Evolutionary conservation across 257 asterid species (phyloP).

Genomic region (Penstemon eatonii): DNA sequence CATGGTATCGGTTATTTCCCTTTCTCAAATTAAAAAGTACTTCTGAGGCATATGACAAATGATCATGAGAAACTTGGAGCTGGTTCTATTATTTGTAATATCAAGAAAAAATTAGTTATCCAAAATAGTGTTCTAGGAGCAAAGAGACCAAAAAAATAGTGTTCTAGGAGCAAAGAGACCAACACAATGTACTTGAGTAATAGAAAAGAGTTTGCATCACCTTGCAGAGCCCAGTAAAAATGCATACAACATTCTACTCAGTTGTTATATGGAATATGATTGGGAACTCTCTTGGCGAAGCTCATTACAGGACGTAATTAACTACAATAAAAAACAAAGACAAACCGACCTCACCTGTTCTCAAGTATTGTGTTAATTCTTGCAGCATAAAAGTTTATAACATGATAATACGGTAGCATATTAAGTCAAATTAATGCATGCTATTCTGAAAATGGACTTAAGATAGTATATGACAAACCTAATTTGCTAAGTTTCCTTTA

Average conservation of each 20-base stretch:
- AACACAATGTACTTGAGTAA: background rate
- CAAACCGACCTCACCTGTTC: constrained; percentile 3
- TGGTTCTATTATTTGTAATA: background rate
- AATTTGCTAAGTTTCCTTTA: background rate
- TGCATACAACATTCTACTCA: no score
- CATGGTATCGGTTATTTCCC: background rate
- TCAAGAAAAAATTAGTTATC: background rate
- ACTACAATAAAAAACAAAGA: background rate
- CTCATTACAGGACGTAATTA: background rate
- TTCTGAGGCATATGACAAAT: no score
- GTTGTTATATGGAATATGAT: no score
- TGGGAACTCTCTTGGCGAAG: no score
- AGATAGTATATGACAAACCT: constrained; percentile 5
- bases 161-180: constrained; percentile 22
- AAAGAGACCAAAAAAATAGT: constrained; percentile 4
- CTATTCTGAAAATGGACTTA: background rate
- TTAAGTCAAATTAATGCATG: background rate
- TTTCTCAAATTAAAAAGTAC: background rate
- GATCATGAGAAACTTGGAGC: background rate
- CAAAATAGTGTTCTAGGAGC: constrained; percentile 18
- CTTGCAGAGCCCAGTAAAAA: no score
- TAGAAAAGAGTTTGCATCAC: no score
- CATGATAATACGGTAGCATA: background rate
- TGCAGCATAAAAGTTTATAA: background rate
- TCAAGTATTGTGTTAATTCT: constrained; percentile 4